Evolutionary conservation across 306 rosid species (phyloP).

Genomic region (Carpinus fangiana): DNA sequence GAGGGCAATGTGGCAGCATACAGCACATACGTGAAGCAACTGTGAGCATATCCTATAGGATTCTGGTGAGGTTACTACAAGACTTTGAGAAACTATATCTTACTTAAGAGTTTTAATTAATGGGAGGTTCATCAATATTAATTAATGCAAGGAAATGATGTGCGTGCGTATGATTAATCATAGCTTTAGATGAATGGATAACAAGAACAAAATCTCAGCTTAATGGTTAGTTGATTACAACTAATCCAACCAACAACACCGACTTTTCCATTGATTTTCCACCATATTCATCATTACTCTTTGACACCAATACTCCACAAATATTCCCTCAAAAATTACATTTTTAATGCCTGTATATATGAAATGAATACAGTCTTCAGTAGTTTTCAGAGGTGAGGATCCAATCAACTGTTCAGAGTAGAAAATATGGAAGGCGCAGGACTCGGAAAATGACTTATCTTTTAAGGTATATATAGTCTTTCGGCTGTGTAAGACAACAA

Average conservation of each 20-base stretch:
- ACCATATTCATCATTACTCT: constrained; percentile 24
- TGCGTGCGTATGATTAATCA: constrained; percentile 27
- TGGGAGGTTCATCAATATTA: too few species aligned
- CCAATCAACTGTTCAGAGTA: neutral
- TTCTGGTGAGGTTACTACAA: too few species aligned
- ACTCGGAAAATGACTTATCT: neutral
- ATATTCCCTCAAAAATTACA: neutral
- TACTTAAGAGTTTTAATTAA: too few species aligned
- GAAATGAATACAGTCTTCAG: too few species aligned
- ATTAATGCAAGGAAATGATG: constrained; percentile 2
- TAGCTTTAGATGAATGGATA: constrained; percentile 33
- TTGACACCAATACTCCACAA: constrained; percentile 11
- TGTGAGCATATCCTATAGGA: too few species aligned
- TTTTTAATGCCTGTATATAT: neutral
- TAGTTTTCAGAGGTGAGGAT: too few species aligned
- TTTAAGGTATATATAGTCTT: neutral
- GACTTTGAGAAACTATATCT: too few species aligned
- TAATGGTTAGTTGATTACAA: constrained; percentile 31
- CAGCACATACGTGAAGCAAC: constrained; percentile 10
- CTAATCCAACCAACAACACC: constrained; percentile 34
- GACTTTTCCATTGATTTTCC: neutral
- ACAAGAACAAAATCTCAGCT: constrained; percentile 14
- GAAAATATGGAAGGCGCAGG: neutral
- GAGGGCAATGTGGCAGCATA: constrained; percentile 43
- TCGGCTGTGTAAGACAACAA: neutral